A percentile compares a stretch with the other conserved stretches of the same genome.
Evolutionary conservation across 306 rosid species (phyloP).

Genomic region (Heteromeles arbutifolia): DNA sequence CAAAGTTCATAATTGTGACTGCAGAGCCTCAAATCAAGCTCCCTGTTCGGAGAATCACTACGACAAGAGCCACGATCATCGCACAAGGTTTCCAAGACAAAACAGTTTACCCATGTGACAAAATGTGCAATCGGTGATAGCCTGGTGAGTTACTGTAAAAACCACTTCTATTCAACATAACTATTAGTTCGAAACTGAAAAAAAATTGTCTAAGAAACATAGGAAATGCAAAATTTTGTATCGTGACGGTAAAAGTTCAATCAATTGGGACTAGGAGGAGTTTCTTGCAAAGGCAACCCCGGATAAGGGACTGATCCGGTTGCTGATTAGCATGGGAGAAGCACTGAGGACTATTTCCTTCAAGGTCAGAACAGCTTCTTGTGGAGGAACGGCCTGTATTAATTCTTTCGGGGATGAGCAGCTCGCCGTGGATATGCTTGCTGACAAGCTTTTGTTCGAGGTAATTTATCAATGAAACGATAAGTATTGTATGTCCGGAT

Average conservation of each 20-base stretch:
- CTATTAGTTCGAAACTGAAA: background rate
- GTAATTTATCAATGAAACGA: slow-evolving; percentile 21
- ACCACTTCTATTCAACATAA: background rate
- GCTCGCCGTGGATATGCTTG: slow-evolving; percentile 94
- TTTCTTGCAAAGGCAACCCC: slow-evolving; percentile 81
- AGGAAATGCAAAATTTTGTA: background rate
- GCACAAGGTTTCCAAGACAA: slow-evolving; percentile 48
- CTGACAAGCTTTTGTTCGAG: slow-evolving; percentile 87
- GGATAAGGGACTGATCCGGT: slow-evolving; percentile 77
- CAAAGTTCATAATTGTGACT: background rate
- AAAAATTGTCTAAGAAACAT: background rate
- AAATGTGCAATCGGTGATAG: slow-evolving; percentile 88
- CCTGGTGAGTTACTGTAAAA: slow-evolving; percentile 47
- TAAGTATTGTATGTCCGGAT: background rate
- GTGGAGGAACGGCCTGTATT: slow-evolving; percentile 97
- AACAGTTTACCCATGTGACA: slow-evolving; percentile 33
- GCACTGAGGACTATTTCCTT: slow-evolving; percentile 90
- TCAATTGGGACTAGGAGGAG: slow-evolving; percentile 51
- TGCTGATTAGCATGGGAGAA: slow-evolving; percentile 90
- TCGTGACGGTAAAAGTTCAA: too few species aligned
- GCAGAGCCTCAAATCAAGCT: slow-evolving; percentile 34
- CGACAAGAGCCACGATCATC: slow-evolving; percentile 57
- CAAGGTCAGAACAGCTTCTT: slow-evolving; percentile 97
- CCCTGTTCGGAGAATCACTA: slow-evolving; percentile 76
- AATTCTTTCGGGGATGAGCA: slow-evolving; percentile 96